phyloP scores from a whole-genome alignment of 2,329 filamentous ascomycete species.

The Colletotrichum sp. region DNA sequence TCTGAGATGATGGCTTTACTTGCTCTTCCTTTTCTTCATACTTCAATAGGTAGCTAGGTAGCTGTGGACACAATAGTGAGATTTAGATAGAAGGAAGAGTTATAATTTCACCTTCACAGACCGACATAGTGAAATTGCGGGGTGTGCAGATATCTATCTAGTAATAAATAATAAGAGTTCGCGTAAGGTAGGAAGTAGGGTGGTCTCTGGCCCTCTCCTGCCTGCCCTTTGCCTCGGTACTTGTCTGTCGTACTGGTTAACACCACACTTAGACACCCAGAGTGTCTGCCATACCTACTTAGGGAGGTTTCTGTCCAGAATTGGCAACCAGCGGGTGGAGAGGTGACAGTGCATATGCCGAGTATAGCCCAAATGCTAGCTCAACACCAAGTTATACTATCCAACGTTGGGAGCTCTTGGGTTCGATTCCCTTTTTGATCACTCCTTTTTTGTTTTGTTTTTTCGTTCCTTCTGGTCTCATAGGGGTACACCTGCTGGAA shows the following conservation, averaged over 20 bases:
- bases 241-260: background rate
- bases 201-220: accelerated
- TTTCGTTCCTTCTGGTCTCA: background rate
- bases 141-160: background rate
- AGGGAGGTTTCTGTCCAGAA: background rate
- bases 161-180: background rate
- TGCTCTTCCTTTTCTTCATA: background rate
- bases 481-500: background rate
- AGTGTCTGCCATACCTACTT: background rate
- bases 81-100: background rate
- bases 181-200: background rate
- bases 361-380: background rate
- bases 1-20: accelerated
- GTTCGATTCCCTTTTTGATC: background rate
- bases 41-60: background rate
- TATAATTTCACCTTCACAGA: accelerated
- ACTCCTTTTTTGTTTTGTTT: background rate
- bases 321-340: background rate
- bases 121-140: accelerated
- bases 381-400: background rate
- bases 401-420: background rate
- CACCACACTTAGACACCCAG: background rate
- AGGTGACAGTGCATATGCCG: background rate
- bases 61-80: background rate
- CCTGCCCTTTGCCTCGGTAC: background rate